Conservation (phyloP, 1,139 yeast species). For the Debaryomyces udenii region DNA sequence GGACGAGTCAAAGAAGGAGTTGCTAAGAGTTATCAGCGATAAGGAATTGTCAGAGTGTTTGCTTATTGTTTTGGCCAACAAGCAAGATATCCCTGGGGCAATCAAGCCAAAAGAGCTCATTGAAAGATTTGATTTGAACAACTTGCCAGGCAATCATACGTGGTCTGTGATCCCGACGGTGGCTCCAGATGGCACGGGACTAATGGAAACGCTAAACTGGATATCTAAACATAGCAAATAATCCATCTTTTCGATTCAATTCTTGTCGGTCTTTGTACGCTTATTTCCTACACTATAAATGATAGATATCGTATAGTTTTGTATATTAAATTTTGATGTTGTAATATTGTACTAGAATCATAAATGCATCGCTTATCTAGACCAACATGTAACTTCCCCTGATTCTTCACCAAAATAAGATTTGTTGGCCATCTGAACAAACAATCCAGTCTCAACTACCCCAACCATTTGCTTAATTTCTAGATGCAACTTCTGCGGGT, state of each 20-base stretch:
- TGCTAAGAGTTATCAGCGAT: constrained; percentile 74
- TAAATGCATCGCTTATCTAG: constrained; percentile 15
- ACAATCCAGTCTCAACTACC: constrained; percentile 95
- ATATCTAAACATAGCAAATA: constrained; percentile 61
- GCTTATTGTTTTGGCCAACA: constrained; percentile 84
- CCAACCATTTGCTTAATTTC: constrained; percentile 81
- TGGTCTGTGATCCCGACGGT: constrained; percentile 81
- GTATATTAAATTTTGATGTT: constrained; percentile 5
- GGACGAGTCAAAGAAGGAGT: constrained; percentile 77
- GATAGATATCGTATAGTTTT: constrained; percentile 6
- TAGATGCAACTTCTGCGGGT: constrained; percentile 61
- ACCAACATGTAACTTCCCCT: constrained; percentile 54
- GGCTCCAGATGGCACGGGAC: constrained; percentile 75
- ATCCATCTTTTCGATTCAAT: background rate
- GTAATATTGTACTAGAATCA: too few relatives aligned
- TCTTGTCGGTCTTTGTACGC: background rate
- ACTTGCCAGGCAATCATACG: constrained; percentile 57
- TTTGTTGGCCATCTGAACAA: constrained; percentile 67
- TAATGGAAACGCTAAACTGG: constrained; percentile 77
- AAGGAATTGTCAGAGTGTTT: constrained; percentile 81
- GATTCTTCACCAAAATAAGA: constrained; percentile 87
- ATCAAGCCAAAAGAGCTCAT: constrained; percentile 68
- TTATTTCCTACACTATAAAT: constrained; percentile 8
- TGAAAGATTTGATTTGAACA: constrained; percentile 56
- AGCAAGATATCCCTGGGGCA: constrained; percentile 75